Base-by-base conservation (phyloP, 495 filamentous ascomycete genomes). In the Neurospora sublineolata region DNA sequence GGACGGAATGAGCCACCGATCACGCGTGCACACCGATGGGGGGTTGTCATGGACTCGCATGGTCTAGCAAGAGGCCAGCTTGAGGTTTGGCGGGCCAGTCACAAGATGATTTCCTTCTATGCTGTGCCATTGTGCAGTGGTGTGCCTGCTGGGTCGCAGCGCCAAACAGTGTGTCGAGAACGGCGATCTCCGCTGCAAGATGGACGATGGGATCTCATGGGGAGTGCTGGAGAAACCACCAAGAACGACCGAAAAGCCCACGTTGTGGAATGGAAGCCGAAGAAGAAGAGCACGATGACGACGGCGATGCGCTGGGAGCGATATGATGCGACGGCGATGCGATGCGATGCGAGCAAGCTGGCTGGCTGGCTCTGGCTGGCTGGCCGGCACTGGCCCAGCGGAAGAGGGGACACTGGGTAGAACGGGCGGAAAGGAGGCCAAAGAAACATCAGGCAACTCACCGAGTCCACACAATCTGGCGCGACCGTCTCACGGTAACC, bases 101-200 rank as follows among this genome's bases (percentile, higher is more conserved):
- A 77, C 74, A 71, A 64, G 76, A 73, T 71, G 73, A 72, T 71
- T 67, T 74, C 75, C 69, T 52, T 42, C 58, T 69, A 75, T 72
- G 73, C 39, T 46, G 41, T 52, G 68, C 71, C 52, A 64, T 36
- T 4, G 33, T n/a, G n/a, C n/a, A n/a, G n/a, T 36, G 33, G 52
- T 16, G 27, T 60, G 52, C 20, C 23, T 42, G 40, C 42, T 30
- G 71, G 69, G 38, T 70, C 36, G 40, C 67, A 42, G 74, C 67
- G 42, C 68, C 74, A 69, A 67, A 41, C 67, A 52, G 38, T 73
- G 36, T 70, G 72, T 71, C 46, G 37, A 46, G 37, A 37, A 68
- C 67, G 52, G 52, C 58, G 46, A 37, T 69, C 37, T 71, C 70
- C 37, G 52, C 33, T 27, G 67, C 37, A 67, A 46, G 37, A 71